Percentiles rank a stretch among this genome's conserved stretches.
Evolutionary conservation across 1,139 yeast species (phyloP).

Genomic region (Entelexis paramagnoliae): DNA sequence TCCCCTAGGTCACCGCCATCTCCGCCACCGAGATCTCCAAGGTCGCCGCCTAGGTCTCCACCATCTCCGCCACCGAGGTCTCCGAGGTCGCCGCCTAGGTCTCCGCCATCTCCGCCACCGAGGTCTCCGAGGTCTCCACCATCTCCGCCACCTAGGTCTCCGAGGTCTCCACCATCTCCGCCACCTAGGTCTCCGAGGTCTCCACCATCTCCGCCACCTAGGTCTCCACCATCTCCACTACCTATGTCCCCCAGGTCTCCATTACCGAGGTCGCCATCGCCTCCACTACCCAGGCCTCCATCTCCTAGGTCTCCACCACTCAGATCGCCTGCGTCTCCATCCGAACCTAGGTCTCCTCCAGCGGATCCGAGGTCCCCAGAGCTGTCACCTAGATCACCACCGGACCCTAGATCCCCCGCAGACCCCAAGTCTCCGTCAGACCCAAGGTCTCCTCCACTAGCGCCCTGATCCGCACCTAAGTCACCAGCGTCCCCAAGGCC

Average conservation of each 20-base stretch:
- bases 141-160: not conserved
- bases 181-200: not conserved
- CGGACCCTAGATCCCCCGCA: no score
- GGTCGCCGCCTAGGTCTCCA: not conserved
- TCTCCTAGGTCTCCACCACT: not conserved
- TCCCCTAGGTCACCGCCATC: not conserved
- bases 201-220: not conserved
- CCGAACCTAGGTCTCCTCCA: no score
- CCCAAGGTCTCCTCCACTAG: no score
- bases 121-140: not conserved
- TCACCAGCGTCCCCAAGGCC: not conserved
- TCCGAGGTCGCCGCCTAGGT: not conserved
- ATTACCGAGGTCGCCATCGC: not conserved
- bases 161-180: not conserved
- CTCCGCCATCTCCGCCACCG: not conserved
- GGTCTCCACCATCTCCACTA: not conserved
- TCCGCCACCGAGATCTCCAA: not conserved
- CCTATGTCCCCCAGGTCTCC: not conserved
- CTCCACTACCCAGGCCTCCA: not conserved
- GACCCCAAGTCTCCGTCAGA: no score
- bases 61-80: not conserved
- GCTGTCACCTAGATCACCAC: no score
- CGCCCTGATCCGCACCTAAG: no score
- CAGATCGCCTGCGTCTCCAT: no score
- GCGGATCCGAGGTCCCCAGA: no score